These are phyloP conservation scores for Claviceps sorghi DNA, from an alignment of 2,329 filamentous ascomycete genomes.

Conservation along the genomic window DNA sequence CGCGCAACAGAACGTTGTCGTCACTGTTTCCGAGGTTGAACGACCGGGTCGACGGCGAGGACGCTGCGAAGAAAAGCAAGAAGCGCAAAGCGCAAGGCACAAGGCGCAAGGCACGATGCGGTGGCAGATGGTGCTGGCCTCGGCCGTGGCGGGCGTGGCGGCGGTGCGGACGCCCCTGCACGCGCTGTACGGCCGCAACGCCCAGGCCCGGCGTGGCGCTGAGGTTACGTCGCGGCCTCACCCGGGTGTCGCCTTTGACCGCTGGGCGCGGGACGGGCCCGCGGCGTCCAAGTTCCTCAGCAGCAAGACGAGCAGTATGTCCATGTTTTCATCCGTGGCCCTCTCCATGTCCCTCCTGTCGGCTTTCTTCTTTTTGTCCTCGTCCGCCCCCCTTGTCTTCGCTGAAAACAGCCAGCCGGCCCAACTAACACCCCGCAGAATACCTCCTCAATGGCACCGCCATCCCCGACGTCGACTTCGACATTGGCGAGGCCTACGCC, in stretches of 20 bases:
- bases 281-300: conserved; percentile 2
- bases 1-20: too few relatives aligned
- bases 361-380: not conserved
- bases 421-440: too few relatives aligned
- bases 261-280: conserved; percentile 2
- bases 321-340: not conserved
- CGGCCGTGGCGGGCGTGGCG: too few relatives aligned
- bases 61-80: not conserved
- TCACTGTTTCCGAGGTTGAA: too few relatives aligned
- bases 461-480: conserved; percentile 50
- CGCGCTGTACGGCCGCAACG: too few relatives aligned
- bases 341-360: too few relatives aligned
- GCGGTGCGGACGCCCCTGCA: not conserved
- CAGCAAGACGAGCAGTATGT: conserved; percentile 5
- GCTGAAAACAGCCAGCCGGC: too few relatives aligned
- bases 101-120: not conserved
- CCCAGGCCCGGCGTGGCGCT: too few relatives aligned
- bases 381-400: too few relatives aligned
- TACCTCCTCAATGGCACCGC: conserved; percentile 45
- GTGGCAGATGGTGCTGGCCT: not conserved
- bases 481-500: conserved; percentile 44
- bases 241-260: conserved; percentile 1
- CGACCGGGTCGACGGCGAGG: too few relatives aligned
- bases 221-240: not conserved
- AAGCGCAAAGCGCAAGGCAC: not conserved